phyloP scores from a whole-genome alignment of 2,329 filamentous ascomycete species.

The Camptophora hylomeconis region DNA sequence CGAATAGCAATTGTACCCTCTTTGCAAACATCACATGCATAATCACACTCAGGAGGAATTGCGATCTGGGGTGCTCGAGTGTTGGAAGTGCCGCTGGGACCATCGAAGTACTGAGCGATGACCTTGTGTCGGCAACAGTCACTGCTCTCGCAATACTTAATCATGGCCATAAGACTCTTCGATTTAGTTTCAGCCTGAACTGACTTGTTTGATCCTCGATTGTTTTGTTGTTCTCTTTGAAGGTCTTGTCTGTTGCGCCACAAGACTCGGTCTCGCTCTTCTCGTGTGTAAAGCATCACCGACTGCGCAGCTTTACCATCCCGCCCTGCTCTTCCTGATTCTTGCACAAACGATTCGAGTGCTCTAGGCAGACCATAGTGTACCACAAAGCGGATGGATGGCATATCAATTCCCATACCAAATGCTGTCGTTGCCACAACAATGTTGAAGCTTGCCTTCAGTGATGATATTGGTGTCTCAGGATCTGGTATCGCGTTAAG shows the following conservation, averaged over 20 bases:
- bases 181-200: constrained; percentile 36
- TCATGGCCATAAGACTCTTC: constrained; percentile 53
- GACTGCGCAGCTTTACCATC: constrained; percentile 80
- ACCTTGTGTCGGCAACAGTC: constrained; percentile 59
- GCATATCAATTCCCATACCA: constrained; percentile 95
- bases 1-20: constrained; percentile 45
- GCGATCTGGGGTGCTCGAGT: constrained; percentile 10
- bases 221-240: constrained; percentile 25
- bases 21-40: constrained; percentile 69
- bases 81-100: constrained; percentile 22
- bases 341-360: constrained; percentile 93
- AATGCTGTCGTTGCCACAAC: constrained; percentile 94
- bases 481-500: no score
- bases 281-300: constrained; percentile 80
- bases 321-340: constrained; percentile 79
- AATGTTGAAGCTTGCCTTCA: constrained; percentile 81
- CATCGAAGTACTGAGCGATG: constrained; percentile 65
- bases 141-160: constrained; percentile 70
- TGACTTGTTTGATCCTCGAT: constrained; percentile 25
- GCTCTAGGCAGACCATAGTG: constrained; percentile 91
- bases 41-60: constrained; percentile 45
- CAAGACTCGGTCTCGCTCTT: constrained; percentile 66
- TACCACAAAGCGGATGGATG: constrained; percentile 84
- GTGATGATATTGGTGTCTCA: constrained; percentile 23
- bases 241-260: constrained; percentile 35